phyloP scores from a whole-genome alignment of 768 basidiomycete species.

The Kwoniella sp. region DNA sequence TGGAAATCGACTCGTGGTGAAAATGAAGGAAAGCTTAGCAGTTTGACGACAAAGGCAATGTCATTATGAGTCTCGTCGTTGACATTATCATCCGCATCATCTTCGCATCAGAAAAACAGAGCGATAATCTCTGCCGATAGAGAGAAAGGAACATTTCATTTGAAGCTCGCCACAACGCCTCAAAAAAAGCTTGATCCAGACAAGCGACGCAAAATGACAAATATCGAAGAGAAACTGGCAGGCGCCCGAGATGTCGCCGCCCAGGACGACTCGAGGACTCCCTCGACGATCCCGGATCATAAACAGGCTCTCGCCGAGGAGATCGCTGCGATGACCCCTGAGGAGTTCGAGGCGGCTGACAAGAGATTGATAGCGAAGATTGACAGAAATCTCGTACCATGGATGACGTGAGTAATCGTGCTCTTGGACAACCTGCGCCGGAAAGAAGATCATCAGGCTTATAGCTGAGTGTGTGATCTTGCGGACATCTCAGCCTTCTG shows the following conservation, averaged over 20 bases:
- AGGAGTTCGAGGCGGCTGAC: constrained; percentile 45
- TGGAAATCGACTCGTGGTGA: background rate
- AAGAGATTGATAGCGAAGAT: constrained; percentile 47
- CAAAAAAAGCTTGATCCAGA: background rate
- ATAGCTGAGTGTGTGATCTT: background rate
- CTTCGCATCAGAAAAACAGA: background rate
- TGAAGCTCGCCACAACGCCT: no score
- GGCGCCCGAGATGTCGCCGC: constrained; percentile 12
- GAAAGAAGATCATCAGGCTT: background rate
- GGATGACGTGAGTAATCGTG: constrained; percentile 51
- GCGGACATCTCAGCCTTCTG: constrained; percentile 35
- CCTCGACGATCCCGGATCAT: constrained; percentile 36
- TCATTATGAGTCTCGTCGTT: background rate
- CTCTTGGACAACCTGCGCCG: background rate
- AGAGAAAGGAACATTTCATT: no score
- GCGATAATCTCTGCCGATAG: background rate
- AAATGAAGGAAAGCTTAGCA: no score
- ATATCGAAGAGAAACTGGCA: constrained; percentile 14
- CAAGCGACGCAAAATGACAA: background rate
- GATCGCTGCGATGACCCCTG: constrained; percentile 42
- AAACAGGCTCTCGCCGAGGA: constrained; percentile 30
- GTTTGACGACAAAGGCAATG: no score
- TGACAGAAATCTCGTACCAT: constrained; percentile 50
- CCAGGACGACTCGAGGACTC: constrained; percentile 13
- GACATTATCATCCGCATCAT: background rate